These are phyloP conservation scores for Skeletonema costatum DNA, from an alignment of 108 stramenopile species.

Conservation along the genomic window DNA sequence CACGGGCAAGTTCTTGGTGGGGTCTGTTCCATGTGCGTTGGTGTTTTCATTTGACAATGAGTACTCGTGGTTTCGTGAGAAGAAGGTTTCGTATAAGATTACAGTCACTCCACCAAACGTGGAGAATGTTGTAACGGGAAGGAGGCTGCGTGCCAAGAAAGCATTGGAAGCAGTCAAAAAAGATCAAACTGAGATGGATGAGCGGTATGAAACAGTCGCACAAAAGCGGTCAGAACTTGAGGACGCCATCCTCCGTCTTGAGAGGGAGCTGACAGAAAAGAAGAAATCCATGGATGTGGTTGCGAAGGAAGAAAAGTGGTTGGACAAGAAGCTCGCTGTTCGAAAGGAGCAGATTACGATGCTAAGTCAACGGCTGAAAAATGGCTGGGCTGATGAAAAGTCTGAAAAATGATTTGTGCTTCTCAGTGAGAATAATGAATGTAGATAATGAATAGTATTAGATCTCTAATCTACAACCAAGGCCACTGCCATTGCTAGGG, in stretches of 20 bases:
- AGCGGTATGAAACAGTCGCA: slow-evolving; percentile 38
- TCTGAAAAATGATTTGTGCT: slow-evolving; percentile 12
- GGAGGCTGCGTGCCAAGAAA: slow-evolving; percentile 76
- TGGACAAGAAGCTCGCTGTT: slow-evolving; percentile 58
- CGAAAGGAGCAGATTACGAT: slow-evolving; percentile 64
- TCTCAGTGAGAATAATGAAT: not conserved
- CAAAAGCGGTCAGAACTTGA: slow-evolving; percentile 46
- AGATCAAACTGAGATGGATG: slow-evolving; percentile 53
- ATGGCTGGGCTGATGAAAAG: slow-evolving; percentile 83
- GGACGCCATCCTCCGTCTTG: slow-evolving; percentile 54
- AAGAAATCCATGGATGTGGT: slow-evolving; percentile 59
- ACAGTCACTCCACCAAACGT: slow-evolving; percentile 71
- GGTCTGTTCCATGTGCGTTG: slow-evolving; percentile 79
- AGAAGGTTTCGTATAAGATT: slow-evolving; percentile 76
- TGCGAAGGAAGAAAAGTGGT: slow-evolving; percentile 65
- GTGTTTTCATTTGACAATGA: slow-evolving; percentile 85
- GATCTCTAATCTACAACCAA: not conserved
- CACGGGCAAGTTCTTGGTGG: slow-evolving; percentile 86
- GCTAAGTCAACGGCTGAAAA: slow-evolving; percentile 55
- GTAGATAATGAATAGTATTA: not conserved
- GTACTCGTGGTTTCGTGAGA: slow-evolving; percentile 89
- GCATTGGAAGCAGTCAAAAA: slow-evolving; percentile 67
- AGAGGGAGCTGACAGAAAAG: slow-evolving; percentile 62
- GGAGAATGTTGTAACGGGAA: slow-evolving; percentile 65
- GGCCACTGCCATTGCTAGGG: not conserved